Evolutionary conservation across 208 protist species (phyloP).

Genomic region (Wallacemonas sp.): DNA sequence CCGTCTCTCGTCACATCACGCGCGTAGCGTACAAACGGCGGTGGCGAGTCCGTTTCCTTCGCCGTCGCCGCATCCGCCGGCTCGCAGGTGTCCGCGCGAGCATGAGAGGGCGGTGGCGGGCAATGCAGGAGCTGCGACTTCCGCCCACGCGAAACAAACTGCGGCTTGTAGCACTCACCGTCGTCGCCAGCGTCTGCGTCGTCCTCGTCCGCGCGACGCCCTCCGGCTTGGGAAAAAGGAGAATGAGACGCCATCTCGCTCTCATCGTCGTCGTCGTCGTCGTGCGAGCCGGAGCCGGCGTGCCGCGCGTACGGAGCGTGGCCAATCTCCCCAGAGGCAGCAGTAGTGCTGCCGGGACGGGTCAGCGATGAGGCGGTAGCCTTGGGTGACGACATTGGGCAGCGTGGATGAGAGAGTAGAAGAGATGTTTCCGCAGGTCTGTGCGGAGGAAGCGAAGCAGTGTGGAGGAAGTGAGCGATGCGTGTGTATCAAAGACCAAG

Average conservation of each 20-base stretch:
- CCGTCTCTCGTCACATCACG: slow-evolving; percentile 33
- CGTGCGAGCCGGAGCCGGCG: background rate
- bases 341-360: too few species aligned
- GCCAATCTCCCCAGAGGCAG: background rate
- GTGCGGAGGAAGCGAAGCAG: too few species aligned
- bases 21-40: slow-evolving; percentile 21
- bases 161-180: background rate
- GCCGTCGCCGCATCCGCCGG: slow-evolving; percentile 20
- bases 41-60: slow-evolving; percentile 14
- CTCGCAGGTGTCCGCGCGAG: slow-evolving; percentile 18
- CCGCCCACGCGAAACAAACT: slow-evolving; percentile 7
- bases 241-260: background rate
- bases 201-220: background rate
- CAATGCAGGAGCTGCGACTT: slow-evolving; percentile 4
- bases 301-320: background rate
- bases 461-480: too few species aligned
- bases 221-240: background rate
- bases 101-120: background rate
- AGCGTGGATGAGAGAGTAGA: too few species aligned
- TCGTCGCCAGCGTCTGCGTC: background rate
- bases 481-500: too few species aligned
- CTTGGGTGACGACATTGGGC: too few species aligned
- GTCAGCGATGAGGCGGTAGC: too few species aligned
- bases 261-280: slow-evolving; percentile 5
- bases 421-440: too few species aligned